phyloP scores from a whole-genome alignment of 2,329 filamentous ascomycete genomes.

The Aureobasidium sp. region DNA sequence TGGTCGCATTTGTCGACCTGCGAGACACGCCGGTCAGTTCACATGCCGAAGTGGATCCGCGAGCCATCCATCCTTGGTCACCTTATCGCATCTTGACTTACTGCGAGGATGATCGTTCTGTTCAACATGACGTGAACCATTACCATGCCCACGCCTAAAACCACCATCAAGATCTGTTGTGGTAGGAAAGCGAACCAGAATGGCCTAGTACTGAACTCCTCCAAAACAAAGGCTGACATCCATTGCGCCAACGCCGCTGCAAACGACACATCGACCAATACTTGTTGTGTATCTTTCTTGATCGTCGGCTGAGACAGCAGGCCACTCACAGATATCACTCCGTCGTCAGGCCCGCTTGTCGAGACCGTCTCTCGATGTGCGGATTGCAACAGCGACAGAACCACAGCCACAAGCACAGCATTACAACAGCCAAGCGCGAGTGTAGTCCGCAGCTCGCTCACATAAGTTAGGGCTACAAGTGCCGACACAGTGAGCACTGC shows the following conservation, averaged over 20 bases:
- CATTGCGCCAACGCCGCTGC: constrained; percentile 22
- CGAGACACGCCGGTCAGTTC: constrained; percentile 1
- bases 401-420: constrained; percentile 33
- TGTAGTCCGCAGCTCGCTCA: constrained; percentile 29
- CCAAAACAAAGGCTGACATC: constrained; percentile 24
- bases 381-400: constrained; percentile 36
- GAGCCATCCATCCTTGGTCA: not conserved
- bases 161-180: constrained; percentile 20
- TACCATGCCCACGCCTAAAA: constrained; percentile 21
- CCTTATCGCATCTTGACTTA: constrained; percentile 20
- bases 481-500: constrained; percentile 31
- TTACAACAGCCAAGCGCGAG: constrained; percentile 37
- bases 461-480: constrained; percentile 28
- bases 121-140: constrained; percentile 21
- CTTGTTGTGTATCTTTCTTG: constrained; percentile 4
- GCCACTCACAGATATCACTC: constrained; percentile 31
- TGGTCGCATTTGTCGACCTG: constrained; percentile 8
- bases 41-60: not conserved
- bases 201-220: constrained; percentile 24
- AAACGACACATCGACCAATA: constrained; percentile 26
- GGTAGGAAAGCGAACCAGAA: constrained; percentile 20
- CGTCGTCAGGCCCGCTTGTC: constrained; percentile 23
- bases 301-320: constrained; percentile 24
- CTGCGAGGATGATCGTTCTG: constrained; percentile 23
- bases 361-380: constrained; percentile 21